Percentiles rank a stretch among this genome's conserved stretches.
These are phyloP conservation scores for Apostasia shenzhenica DNA, from an alignment of 106 monocot genomes.

Conservation along the genomic window DNA sequence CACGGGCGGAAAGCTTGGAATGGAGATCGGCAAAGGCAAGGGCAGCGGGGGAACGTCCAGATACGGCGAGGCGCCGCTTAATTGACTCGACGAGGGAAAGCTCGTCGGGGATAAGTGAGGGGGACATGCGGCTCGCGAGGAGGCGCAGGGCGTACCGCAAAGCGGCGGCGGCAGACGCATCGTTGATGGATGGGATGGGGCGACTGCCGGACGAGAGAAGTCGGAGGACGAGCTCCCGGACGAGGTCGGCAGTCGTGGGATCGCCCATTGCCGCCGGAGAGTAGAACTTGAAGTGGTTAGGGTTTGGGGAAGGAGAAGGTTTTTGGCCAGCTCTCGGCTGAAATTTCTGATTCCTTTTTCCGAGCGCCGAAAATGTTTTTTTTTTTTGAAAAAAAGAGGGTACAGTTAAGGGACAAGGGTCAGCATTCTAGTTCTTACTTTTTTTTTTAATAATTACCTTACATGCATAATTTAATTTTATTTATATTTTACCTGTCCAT, in stretches of 20 bases:
- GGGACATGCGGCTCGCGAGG: slow-evolving; percentile 70
- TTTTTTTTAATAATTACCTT: too few relatives aligned
- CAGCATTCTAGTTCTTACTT: too few relatives aligned
- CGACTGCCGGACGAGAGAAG: slow-evolving; percentile 36
- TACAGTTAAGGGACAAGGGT: too few relatives aligned
- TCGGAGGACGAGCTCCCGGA: slow-evolving; percentile 73
- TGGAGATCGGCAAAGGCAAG: slow-evolving; percentile 75
- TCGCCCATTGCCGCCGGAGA: slow-evolving; percentile 64
- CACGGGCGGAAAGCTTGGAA: slow-evolving; percentile 45
- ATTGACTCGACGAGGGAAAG: slow-evolving; percentile 67
- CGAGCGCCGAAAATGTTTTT: too few relatives aligned
- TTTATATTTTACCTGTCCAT: too few relatives aligned
- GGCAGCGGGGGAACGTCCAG: slow-evolving; percentile 56
- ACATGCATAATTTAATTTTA: too few relatives aligned
- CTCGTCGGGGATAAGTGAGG: slow-evolving; percentile 51
- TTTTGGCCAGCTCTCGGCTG: too few relatives aligned
- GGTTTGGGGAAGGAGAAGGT: neutral
- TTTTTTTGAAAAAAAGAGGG: too few relatives aligned
- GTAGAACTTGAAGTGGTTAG: slow-evolving; percentile 1
- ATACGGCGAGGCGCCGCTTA: slow-evolving; percentile 67
- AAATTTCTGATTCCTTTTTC: too few relatives aligned
- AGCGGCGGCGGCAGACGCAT: slow-evolving; percentile 10
- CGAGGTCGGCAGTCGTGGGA: slow-evolving; percentile 59
- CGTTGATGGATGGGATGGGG: slow-evolving; percentile 5
- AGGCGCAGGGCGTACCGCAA: slow-evolving; percentile 74